These are phyloP conservation scores for Suillus subluteus DNA, from an alignment of 768 basidiomycete genomes.

Conservation along the genomic window DNA sequence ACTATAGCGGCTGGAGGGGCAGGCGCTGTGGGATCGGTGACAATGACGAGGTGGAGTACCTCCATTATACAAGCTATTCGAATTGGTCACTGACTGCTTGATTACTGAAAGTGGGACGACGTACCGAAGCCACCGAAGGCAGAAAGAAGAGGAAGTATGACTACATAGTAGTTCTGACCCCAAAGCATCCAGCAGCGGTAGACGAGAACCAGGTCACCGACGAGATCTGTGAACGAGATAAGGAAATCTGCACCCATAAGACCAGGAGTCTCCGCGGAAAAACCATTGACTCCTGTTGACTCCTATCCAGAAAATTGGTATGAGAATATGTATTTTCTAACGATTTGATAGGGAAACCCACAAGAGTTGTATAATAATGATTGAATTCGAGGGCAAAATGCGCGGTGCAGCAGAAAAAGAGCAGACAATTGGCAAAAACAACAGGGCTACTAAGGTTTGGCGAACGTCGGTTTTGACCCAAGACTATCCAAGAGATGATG, in stretches of 20 bases:
- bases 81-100: background rate
- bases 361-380: conserved; percentile 37
- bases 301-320: conserved; percentile 22
- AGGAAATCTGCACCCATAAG: conserved; percentile 40
- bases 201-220: conserved; percentile 39
- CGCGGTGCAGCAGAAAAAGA: conserved; percentile 37
- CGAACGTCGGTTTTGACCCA: conserved; percentile 17
- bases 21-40: conserved; percentile 32
- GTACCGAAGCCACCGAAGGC: conserved; percentile 39
- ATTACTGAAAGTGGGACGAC: conserved; percentile 12
- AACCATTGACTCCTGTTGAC: conserved; percentile 30
- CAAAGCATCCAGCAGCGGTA: conserved; percentile 50
- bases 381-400: conserved; percentile 40
- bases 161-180: conserved; percentile 36
- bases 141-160: conserved; percentile 38
- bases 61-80: conserved; percentile 35
- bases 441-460: conserved; percentile 27
- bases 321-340: conserved; percentile 9
- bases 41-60: conserved; percentile 32
- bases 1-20: conserved; percentile 38
- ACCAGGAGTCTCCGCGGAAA: conserved; percentile 32
- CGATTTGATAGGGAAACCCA: conserved; percentile 19
- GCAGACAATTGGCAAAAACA: conserved; percentile 31
- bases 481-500: conserved; percentile 29
- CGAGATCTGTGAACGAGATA: conserved; percentile 39